phyloP scores from a whole-genome alignment of 805 yeast species.

The Wickerhamomyces chaumierensis region DNA sequence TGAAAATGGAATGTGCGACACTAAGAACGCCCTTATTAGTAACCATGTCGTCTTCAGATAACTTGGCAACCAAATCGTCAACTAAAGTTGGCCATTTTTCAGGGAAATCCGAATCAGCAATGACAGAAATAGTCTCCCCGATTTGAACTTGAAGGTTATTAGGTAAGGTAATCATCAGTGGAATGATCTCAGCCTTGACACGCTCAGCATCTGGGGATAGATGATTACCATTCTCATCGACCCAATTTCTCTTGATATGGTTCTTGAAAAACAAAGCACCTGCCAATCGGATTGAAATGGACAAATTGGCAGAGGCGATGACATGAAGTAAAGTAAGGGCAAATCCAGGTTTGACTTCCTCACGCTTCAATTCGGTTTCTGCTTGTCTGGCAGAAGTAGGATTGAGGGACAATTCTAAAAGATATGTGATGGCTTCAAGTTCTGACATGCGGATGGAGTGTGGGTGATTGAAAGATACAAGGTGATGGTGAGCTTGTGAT shows the following conservation, averaged over 20 bases:
- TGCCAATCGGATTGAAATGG: slow-evolving; percentile 60
- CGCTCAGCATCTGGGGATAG: slow-evolving; percentile 56
- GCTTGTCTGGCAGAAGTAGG: slow-evolving; percentile 57
- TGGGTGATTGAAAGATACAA: no score
- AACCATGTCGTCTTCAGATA: slow-evolving; percentile 54
- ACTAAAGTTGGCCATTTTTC: slow-evolving; percentile 73
- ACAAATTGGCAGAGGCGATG: slow-evolving; percentile 50
- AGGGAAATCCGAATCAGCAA: slow-evolving; percentile 96
- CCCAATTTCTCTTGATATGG: slow-evolving; percentile 76
- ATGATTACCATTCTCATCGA: slow-evolving; percentile 79
- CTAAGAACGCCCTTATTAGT: slow-evolving; percentile 76
- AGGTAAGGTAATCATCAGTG: slow-evolving; percentile 79
- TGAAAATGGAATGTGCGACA: slow-evolving; percentile 93
- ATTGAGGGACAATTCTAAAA: slow-evolving; percentile 51
- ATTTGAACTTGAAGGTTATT: slow-evolving; percentile 78
- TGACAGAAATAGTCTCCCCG: slow-evolving; percentile 85
- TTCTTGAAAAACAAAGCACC: slow-evolving; percentile 88
- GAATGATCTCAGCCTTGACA: slow-evolving; percentile 68
- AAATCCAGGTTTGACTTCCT: slow-evolving; percentile 66
- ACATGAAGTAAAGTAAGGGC: slow-evolving; percentile 65
- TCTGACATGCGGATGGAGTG: no score
- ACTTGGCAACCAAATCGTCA: slow-evolving; percentile 58
- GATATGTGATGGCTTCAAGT: slow-evolving; percentile 39
- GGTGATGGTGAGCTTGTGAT: no score
- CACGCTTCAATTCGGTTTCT: slow-evolving; percentile 48